Conservation (phyloP, 352 stramenopile species). For the Phytophthora litchii region DNA sequence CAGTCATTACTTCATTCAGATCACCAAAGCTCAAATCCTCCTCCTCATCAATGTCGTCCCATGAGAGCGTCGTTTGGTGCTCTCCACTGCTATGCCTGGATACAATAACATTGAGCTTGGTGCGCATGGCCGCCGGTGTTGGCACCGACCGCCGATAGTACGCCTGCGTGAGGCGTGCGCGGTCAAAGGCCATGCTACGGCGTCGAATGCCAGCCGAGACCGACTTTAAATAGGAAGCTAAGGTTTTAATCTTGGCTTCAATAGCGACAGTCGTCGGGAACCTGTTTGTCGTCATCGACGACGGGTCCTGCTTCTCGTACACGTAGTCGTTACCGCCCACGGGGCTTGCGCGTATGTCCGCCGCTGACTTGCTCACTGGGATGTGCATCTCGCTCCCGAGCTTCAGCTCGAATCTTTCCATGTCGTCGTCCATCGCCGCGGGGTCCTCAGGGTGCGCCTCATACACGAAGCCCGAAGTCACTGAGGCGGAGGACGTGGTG, state of each 20-base stretch:
- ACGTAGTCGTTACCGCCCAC: conserved; percentile 26
- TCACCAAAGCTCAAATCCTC: conserved; percentile 34
- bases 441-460: conserved; percentile 31
- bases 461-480: conserved; percentile 20
- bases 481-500: conserved; percentile 4
- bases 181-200: conserved; percentile 42
- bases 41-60: conserved; percentile 51
- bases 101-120: conserved; percentile 53
- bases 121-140: conserved; percentile 36
- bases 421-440: conserved; percentile 27
- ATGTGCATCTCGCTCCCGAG: conserved; percentile 38
- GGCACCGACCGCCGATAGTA: conserved; percentile 54
- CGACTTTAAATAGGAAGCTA: conserved; percentile 53
- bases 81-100: conserved; percentile 49
- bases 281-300: conserved; percentile 17
- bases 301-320: conserved; percentile 30
- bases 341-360: conserved; percentile 34
- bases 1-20: conserved; percentile 50
- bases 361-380: conserved; percentile 28
- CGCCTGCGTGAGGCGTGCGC: conserved; percentile 45
- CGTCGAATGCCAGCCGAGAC: conserved; percentile 44
- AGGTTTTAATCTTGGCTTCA: conserved; percentile 48
- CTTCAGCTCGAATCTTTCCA: conserved; percentile 49
- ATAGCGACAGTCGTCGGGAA: conserved; percentile 19
- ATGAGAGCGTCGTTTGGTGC: conserved; percentile 52